Percentiles rank a stretch among this genome's conserved stretches.
Conservation (phyloP, 768 basidiomycete species). For the Xanthoconium stramineum region DNA sequence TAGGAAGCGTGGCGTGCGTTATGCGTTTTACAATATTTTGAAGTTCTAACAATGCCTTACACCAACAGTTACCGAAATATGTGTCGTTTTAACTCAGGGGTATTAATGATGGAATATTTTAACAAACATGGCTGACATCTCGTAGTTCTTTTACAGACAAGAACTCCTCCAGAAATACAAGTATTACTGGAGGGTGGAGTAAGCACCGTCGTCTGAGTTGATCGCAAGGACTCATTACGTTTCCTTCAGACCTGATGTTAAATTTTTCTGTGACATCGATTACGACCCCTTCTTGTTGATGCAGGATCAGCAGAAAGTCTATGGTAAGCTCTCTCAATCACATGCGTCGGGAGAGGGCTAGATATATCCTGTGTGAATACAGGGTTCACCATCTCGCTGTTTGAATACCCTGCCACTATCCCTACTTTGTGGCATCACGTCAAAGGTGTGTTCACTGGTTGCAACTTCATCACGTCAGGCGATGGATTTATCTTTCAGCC, state of each 20-base stretch:
- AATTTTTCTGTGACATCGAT: conserved; percentile 76
- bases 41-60: conserved; percentile 5
- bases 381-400: conserved; percentile 79
- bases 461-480: background rate
- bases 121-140: background rate
- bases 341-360: conserved; percentile 17
- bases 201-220: conserved; percentile 26
- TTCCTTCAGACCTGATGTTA: conserved; percentile 60
- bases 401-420: conserved; percentile 79
- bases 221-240: conserved; percentile 7
- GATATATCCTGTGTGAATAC: conserved; percentile 13
- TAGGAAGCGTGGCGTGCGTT: conserved; percentile 72
- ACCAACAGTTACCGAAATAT: conserved; percentile 79
- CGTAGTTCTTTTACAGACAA: conserved; percentile 80
- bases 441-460: conserved; percentile 45
- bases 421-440: conserved; percentile 75
- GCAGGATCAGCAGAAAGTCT: conserved; percentile 77
- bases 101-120: conserved; percentile 26
- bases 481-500: conserved; percentile 38
- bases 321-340: conserved; percentile 45
- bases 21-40: background rate
- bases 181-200: conserved; percentile 94
- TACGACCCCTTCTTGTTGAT: conserved; percentile 82
- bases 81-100: conserved; percentile 94
- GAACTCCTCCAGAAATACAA: conserved; percentile 70